These are phyloP conservation scores for Mycocentrospora acerina DNA, from an alignment of 2,329 filamentous ascomycete genomes.

Conservation along the genomic window DNA sequence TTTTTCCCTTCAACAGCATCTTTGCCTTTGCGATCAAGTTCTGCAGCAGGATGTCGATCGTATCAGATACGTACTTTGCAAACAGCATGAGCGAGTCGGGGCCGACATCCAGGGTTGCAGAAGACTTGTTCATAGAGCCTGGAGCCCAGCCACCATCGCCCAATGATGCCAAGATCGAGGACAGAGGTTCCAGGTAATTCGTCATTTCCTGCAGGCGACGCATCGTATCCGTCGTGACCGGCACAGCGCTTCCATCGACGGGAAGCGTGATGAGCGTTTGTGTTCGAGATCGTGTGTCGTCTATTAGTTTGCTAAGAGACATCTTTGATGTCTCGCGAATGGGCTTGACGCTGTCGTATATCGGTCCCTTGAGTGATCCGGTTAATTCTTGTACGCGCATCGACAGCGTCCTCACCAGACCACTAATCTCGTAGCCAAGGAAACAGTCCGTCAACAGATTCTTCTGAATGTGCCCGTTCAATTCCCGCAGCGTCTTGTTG, in stretches of 20 bases:
- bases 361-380: slow-evolving; percentile 78
- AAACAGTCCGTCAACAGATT: slow-evolving; percentile 91
- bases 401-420: slow-evolving; percentile 80
- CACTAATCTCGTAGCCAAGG: slow-evolving; percentile 91
- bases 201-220: slow-evolving; percentile 83
- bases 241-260: slow-evolving; percentile 73
- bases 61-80: slow-evolving; percentile 85
- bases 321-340: slow-evolving; percentile 88
- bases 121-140: slow-evolving; percentile 56
- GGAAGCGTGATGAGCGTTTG: slow-evolving; percentile 68
- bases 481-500: slow-evolving; percentile 78
- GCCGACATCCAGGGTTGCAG: slow-evolving; percentile 75
- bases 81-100: slow-evolving; percentile 88
- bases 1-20: slow-evolving; percentile 69
- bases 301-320: slow-evolving; percentile 79
- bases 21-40: slow-evolving; percentile 75
- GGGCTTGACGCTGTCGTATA: slow-evolving; percentile 84
- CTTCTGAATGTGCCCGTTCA: slow-evolving; percentile 85
- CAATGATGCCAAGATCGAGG: slow-evolving; percentile 86
- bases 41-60: slow-evolving; percentile 76
- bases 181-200: slow-evolving; percentile 79
- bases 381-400: slow-evolving; percentile 78
- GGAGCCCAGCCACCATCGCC: slow-evolving; percentile 85
- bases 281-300: slow-evolving; percentile 75
- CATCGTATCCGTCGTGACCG: slow-evolving; percentile 82